These are phyloP conservation scores for Silene uniflora DNA, from an alignment of 148 eudicot genomes.

Conservation along the genomic window DNA sequence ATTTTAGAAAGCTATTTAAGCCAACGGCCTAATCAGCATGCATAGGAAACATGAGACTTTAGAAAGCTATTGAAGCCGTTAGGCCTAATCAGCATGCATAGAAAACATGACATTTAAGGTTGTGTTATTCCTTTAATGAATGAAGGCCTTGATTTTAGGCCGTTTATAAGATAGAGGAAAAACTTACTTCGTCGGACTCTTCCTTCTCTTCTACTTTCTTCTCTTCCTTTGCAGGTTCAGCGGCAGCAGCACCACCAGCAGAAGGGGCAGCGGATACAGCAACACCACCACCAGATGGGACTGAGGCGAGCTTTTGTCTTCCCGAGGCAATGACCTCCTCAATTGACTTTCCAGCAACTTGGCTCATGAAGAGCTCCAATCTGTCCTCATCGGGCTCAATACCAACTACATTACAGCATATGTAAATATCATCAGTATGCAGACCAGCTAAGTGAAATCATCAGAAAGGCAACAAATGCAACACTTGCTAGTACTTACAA, in stretches of 20 bases:
- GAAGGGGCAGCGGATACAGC: conserved; percentile 48
- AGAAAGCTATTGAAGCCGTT: not conserved
- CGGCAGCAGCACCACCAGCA: conserved; percentile 48
- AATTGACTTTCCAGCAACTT: conserved; percentile 62
- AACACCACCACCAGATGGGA: conserved; percentile 78
- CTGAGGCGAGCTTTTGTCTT: conserved; percentile 83
- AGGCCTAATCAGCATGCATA: too few relatives aligned
- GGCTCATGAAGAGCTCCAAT: conserved; percentile 54
- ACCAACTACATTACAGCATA: conserved; percentile 47
- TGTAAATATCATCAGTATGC: not conserved
- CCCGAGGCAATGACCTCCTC: conserved; percentile 75
- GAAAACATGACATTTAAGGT: too few relatives aligned
- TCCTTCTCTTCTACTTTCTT: conserved; percentile 75
- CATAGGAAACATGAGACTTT: not conserved
- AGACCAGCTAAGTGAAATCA: not conserved
- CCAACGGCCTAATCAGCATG: too few relatives aligned
- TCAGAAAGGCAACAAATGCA: too few relatives aligned
- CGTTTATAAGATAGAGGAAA: not conserved
- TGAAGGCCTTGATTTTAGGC: too few relatives aligned
- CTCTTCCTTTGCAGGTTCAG: conserved; percentile 73
- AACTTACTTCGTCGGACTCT: conserved; percentile 76
- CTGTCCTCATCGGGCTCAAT: conserved; percentile 65
- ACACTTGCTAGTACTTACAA: too few relatives aligned
- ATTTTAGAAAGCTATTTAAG: not conserved
- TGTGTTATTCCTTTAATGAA: too few relatives aligned